These are phyloP conservation scores for Brachypodium distachyon DNA, from an alignment of 202 grass and related monocot species.

Conservation along the genomic window DNA sequence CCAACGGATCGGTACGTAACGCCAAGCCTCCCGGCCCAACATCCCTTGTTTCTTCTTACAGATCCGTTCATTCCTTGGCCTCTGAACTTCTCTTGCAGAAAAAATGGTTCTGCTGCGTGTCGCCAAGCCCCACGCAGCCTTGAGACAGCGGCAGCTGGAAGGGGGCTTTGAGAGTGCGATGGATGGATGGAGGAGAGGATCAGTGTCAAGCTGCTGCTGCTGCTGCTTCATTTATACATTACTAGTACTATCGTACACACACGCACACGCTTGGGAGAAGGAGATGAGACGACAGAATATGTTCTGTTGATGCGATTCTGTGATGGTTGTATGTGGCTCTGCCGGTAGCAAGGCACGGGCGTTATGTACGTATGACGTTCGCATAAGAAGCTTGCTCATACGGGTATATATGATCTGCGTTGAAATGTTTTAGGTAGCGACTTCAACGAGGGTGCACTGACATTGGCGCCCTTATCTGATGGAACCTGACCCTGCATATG, in stretches of 20 bases:
- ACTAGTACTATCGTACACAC: background rate
- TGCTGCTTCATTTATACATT: background rate
- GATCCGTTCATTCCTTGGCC: background rate
- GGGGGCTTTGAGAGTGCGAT: background rate
- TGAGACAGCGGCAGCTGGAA: constrained; percentile 2
- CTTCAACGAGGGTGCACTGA: background rate
- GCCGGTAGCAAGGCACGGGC: background rate
- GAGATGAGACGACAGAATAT: background rate
- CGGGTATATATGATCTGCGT: constrained; percentile 5
- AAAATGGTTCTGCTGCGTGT: constrained; percentile 66
- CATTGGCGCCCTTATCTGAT: background rate
- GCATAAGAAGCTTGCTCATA: constrained; percentile 19
- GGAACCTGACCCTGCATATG: background rate
- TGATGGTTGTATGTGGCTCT: constrained; percentile 15
- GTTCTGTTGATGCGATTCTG: constrained; percentile 9
- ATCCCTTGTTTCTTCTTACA: background rate
- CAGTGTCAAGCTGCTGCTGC: background rate
- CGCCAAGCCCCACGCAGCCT: constrained; percentile 51
- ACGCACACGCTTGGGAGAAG: background rate
- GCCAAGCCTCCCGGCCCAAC: background rate
- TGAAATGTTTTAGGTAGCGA: background rate
- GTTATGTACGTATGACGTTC: background rate
- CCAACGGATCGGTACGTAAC: constrained; percentile 28
- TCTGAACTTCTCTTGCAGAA: constrained; percentile 19
- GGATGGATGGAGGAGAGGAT: constrained; percentile 9